Conservation (phyloP, 164 flowering plant genomes). For the Magnolia officinalis region DNA sequence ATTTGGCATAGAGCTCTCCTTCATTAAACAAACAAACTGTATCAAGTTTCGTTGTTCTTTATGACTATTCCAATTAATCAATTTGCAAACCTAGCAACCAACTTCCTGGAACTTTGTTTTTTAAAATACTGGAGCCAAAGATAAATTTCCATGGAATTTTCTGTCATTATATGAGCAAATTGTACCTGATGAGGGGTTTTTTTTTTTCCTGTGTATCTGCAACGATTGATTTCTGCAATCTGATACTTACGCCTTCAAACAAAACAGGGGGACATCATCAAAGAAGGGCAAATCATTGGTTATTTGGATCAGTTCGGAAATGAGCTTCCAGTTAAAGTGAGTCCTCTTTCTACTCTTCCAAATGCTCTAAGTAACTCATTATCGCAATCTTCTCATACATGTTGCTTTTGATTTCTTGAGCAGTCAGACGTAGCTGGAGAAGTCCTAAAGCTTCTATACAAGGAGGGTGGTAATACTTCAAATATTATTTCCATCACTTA, state of each 20-base stretch:
- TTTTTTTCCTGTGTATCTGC: too few species aligned
- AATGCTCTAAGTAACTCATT: not conserved
- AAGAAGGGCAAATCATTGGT: conserved; percentile 87
- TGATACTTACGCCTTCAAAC: not conserved
- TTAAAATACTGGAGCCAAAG: too few species aligned
- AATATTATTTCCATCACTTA: not conserved
- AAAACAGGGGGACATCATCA: conserved; percentile 74
- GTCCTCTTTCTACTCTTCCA: not conserved
- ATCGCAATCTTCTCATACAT: not conserved
- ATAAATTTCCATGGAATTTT: too few species aligned
- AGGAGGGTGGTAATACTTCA: conserved; percentile 68
- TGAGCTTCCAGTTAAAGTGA: conserved; percentile 77
- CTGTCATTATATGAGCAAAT: too few species aligned
- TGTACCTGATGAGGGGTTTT: not conserved
- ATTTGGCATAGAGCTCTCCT: too few species aligned
- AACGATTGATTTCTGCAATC: not conserved
- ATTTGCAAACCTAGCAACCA: too few species aligned
- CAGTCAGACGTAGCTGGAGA: conserved; percentile 94
- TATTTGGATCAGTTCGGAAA: conserved; percentile 84
- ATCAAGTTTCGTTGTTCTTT: too few species aligned
- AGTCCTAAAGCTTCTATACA: conserved; percentile 61
- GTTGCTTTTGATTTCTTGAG: conserved; percentile 14
- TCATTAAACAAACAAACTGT: too few species aligned
- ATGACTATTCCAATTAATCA: too few species aligned
- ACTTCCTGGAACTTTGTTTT: too few species aligned